Evolutionary conservation across 805 yeast species (phyloP).

Genomic region (Ogataea populi-albae): DNA sequence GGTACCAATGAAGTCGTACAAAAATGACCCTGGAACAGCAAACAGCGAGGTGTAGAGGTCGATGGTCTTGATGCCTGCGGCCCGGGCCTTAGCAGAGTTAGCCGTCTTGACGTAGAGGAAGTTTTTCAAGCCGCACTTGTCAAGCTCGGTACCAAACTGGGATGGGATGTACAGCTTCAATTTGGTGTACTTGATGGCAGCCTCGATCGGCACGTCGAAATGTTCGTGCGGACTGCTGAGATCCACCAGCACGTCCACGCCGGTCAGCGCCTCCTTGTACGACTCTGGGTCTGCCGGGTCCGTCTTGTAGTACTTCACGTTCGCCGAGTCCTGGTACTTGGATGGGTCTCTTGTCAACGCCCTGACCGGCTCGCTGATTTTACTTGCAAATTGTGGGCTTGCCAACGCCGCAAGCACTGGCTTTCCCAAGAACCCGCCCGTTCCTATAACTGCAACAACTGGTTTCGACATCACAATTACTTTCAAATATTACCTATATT

Average conservation of each 20-base stretch:
- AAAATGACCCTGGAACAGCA: constrained; percentile 33
- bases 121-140: constrained; percentile 20
- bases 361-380: constrained; percentile 46
- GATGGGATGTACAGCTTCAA: constrained; percentile 57
- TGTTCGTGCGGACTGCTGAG: constrained; percentile 33
- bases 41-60: constrained; percentile 42
- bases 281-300: constrained; percentile 29
- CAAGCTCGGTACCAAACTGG: constrained; percentile 53
- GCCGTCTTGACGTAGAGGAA: constrained; percentile 28
- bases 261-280: constrained; percentile 39
- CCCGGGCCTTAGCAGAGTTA: constrained; percentile 40
- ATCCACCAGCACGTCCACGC: constrained; percentile 51
- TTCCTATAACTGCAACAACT: constrained; percentile 50
- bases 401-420: constrained; percentile 45
- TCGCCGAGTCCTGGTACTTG: constrained; percentile 31
- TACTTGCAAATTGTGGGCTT: constrained; percentile 39
- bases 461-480: constrained; percentile 31
- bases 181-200: constrained; percentile 33
- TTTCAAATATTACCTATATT: too few relatives aligned
- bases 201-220: constrained; percentile 36
- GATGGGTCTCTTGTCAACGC: constrained; percentile 47
- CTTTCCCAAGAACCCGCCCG: constrained; percentile 50
- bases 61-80: constrained; percentile 45
- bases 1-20: constrained; percentile 35
- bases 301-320: constrained; percentile 39